Percentiles rank a stretch among this genome's conserved stretches.
These are phyloP conservation scores for Pichia insulana DNA, from an alignment of 805 yeast species.

Conservation along the genomic window DNA sequence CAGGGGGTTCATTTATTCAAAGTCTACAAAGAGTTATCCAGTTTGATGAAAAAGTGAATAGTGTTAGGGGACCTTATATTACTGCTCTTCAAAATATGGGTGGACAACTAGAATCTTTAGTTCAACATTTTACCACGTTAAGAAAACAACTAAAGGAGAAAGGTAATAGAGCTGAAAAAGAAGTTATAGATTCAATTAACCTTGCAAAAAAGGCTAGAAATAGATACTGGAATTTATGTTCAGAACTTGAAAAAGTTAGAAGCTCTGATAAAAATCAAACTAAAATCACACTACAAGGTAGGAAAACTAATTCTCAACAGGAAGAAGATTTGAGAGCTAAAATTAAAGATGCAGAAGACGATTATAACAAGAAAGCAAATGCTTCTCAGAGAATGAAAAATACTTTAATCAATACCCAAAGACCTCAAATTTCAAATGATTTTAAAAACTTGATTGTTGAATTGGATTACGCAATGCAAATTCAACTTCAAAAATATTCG, in stretches of 20 bases:
- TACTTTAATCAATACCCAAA: constrained; percentile 58
- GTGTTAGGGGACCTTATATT: constrained; percentile 68
- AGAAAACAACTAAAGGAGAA: constrained; percentile 79
- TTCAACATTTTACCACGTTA: constrained; percentile 58
- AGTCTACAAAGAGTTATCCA: constrained; percentile 63
- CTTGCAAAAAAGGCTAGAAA: constrained; percentile 83
- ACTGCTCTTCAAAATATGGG: constrained; percentile 76
- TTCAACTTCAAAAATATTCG: constrained; percentile 83
- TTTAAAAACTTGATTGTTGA: constrained; percentile 75
- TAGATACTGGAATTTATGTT: constrained; percentile 70
- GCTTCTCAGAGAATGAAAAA: constrained; percentile 65
- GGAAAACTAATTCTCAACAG: constrained; percentile 73
- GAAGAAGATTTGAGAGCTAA: constrained; percentile 83
- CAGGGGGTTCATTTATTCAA: constrained; percentile 43
- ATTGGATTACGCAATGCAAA: constrained; percentile 80
- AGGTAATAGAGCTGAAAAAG: constrained; percentile 73
- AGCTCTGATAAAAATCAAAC: constrained; percentile 75
- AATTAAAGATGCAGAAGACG: constrained; percentile 77
- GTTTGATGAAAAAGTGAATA: constrained; percentile 63
- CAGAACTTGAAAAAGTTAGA: constrained; percentile 76
- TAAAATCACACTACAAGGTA: constrained; percentile 70
- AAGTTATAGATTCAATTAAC: constrained; percentile 70
- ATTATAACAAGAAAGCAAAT: constrained; percentile 70
- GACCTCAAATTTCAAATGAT: constrained; percentile 69
- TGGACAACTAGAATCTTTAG: constrained; percentile 70